phyloP scores from a whole-genome alignment of 306 rosid genomes.

The Betula pendula region DNA sequence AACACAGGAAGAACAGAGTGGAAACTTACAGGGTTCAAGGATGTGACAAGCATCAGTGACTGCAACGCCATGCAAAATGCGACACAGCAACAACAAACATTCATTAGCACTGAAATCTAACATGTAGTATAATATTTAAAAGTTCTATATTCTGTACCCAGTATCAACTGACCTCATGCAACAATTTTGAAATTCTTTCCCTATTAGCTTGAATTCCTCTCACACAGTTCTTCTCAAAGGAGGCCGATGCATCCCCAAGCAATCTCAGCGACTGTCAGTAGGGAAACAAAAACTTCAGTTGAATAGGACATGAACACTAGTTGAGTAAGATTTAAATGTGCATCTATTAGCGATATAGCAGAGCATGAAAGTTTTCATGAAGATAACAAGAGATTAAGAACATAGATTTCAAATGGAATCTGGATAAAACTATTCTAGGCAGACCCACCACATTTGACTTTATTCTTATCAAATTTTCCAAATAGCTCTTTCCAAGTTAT shows the following conservation, averaged over 20 bases:
- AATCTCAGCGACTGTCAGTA: conserved; percentile 79
- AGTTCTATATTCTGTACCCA: conserved; percentile 11
- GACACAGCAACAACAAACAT: conserved; percentile 24
- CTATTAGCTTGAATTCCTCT: conserved; percentile 91
- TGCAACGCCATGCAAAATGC: conserved; percentile 44
- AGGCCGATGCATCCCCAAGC: conserved; percentile 90
- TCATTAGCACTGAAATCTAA: conserved; percentile 37
- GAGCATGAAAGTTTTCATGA: conserved; percentile 15
- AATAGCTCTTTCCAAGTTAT: background rate
- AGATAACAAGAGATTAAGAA: conserved; percentile 20
- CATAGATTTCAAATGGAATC: conserved; percentile 11
- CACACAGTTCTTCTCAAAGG: conserved; percentile 95
- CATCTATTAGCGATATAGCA: conserved; percentile 1
- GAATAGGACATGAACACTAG: conserved; percentile 4
- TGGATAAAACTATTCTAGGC: background rate
- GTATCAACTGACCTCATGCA: conserved; percentile 74
- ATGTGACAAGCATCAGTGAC: conserved; percentile 97
- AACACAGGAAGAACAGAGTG: background rate
- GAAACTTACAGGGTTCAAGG: conserved; percentile 88
- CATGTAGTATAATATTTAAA: conserved; percentile 10
- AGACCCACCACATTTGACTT: conserved; percentile 14
- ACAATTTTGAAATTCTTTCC: conserved; percentile 89
- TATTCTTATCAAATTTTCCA: background rate
- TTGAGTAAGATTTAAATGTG: conserved; percentile 1
- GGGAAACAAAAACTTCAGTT: conserved; percentile 13